Evolutionary conservation across 2,329 filamentous ascomycete species (phyloP), one percentile per base, ranked within the genome.

Genomic region (Penicillium concentricum): DNA sequence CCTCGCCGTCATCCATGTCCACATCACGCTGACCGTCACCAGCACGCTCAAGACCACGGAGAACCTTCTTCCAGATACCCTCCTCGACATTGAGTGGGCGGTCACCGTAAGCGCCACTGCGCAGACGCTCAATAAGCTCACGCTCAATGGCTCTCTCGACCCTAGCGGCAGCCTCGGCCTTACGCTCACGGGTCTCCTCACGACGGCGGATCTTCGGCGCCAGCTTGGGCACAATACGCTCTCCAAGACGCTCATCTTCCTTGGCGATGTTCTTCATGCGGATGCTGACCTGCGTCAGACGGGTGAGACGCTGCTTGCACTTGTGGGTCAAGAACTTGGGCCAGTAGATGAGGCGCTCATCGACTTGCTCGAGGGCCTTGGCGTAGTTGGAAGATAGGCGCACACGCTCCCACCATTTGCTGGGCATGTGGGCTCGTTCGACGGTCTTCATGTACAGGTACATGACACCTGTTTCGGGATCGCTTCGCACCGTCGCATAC

Each of bases 401-500:
- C 72, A 97, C 91, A 66, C 88, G 87, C 78, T 97, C 92, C 94
- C 94, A 99, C 79, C 93, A 87, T 76, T 96, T 95, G 57, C 86
- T 88, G 1, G 93, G 94, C 76, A 93, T 84, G 75, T 92, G 93
- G 13, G 89, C 83, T 60, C 94, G 90, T 80, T 96, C 92, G 65
- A 92, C 85, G 5, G 91, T 94, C 81, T 97, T 97, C 83, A 96
- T 96, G 82, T 96, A 97, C 56, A 97, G 87, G 78, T 97, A 97
- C 61, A 97, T 83, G 9, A 86, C 86, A 61, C 90, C 89, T 51
- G 90, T 92, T 59, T 87, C 79, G 8, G 92, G 88, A 69, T 95
- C 87, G 52, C 90, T 85, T 63, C 93, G 89, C 59, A 97, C 87
- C 9, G 93, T 97, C 59, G 93, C 93, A 81, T 97, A 97, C 59